Conservation (phyloP, 306 rosid genomes). For the Neltuma alba region DNA sequence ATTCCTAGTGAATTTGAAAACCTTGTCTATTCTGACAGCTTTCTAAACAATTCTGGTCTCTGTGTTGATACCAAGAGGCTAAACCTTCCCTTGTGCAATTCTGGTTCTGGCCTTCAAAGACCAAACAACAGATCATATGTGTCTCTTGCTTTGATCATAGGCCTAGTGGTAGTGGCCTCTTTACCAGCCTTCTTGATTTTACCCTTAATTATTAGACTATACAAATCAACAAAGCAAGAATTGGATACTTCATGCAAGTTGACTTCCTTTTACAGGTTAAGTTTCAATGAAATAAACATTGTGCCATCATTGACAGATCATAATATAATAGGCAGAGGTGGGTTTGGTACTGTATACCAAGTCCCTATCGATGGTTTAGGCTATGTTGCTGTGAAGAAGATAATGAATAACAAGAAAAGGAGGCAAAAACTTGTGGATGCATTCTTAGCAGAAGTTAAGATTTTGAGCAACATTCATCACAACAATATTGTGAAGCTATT, state of each 20-base stretch:
- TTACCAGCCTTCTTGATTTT: conserved; percentile 33
- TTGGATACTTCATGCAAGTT: conserved; percentile 60
- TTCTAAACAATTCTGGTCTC: too few relatives aligned
- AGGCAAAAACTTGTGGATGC: conserved; percentile 66
- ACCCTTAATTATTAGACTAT: conserved; percentile 35
- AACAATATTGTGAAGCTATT: conserved; percentile 77
- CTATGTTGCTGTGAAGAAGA: conserved; percentile 73
- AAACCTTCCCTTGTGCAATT: too few relatives aligned
- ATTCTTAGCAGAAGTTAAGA: conserved; percentile 72
- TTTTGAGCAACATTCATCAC: conserved; percentile 74
- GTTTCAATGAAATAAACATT: conserved; percentile 62
- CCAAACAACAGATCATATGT: too few relatives aligned
- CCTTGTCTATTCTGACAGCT: too few relatives aligned
- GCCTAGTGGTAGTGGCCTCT: conserved; percentile 29
- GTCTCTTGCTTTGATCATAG: conserved; percentile 51
- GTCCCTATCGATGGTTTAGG: conserved; percentile 47
- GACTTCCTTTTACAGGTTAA: conserved; percentile 63
- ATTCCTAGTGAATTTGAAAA: too few relatives aligned
- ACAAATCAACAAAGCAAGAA: conserved; percentile 40
- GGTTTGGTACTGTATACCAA: conserved; percentile 77
- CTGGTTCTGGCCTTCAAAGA: too few relatives aligned
- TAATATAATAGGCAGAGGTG: conserved; percentile 74
- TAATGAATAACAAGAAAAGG: conserved; percentile 52
- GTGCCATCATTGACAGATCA: conserved; percentile 49
- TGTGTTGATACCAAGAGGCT: too few relatives aligned